Percentiles rank a stretch among this genome's conserved stretches.
Evolutionary conservation across 2,329 filamentous ascomycete species (phyloP).

Genomic region (Teratosphaeriaceae sp.): DNA sequence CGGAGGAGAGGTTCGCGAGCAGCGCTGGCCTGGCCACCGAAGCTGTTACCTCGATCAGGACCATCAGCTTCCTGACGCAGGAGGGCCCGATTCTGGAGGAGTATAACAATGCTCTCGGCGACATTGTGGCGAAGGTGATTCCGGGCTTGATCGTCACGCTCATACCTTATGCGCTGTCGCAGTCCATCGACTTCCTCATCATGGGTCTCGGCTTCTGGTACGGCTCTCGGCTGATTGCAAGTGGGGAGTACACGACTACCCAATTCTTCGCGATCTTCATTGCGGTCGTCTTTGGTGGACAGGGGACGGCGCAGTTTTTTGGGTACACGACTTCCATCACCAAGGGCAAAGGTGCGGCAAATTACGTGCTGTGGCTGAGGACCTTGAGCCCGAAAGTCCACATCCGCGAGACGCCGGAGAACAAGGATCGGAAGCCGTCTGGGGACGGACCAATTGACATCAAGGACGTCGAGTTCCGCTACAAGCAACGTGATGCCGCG

Average conservation of each 20-base stretch:
- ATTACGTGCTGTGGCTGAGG: conserved; percentile 41
- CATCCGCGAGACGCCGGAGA: conserved; percentile 32
- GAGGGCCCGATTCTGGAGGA: conserved; percentile 24
- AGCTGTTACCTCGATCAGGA: conserved; percentile 29
- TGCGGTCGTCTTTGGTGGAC: conserved; percentile 57
- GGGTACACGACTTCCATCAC: conserved; percentile 46
- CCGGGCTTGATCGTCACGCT: conserved; percentile 9
- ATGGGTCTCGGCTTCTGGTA: conserved; percentile 32
- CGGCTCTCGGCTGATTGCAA: conserved; percentile 27
- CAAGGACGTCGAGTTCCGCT: conserved; percentile 24
- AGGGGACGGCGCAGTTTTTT: conserved; percentile 61
- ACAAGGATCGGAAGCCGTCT: conserved; percentile 23
- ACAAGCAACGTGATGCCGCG: conserved; percentile 20
- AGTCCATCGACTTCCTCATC: conserved; percentile 27
- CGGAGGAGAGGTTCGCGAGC: conserved; percentile 24
- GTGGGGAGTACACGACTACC: conserved; percentile 27
- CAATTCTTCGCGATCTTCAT: conserved; percentile 57
- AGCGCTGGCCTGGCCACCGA: conserved; percentile 31
- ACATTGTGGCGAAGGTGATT: conserved; percentile 19
- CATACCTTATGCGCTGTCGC: conserved; percentile 21
- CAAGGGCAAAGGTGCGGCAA: conserved; percentile 31
- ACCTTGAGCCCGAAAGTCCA: conserved; percentile 30
- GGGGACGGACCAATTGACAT: conserved; percentile 19
- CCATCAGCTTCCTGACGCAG: conserved; percentile 28
- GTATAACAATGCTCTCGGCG: conserved; percentile 22